Base-by-base conservation (phyloP, 164 flowering plant species). In the Chimonanthus praecox region DNA sequence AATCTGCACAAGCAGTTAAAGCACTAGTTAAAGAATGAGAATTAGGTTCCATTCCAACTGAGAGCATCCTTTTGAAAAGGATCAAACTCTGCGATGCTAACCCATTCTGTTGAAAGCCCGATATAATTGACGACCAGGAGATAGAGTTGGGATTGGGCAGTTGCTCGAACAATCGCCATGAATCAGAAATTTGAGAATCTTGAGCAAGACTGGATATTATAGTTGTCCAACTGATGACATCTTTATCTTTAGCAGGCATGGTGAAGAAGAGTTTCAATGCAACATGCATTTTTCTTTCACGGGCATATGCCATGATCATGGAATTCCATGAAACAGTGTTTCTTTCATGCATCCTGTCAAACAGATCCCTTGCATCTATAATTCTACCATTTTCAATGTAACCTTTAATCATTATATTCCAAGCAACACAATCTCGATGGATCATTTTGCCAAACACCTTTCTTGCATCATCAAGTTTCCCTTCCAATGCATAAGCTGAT, bases 121-220 rank as follows among this genome's bases (percentile, higher is more conserved):
- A 78, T 66, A 83, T 82, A 16, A 80, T 72, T 1, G 84, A 72
- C 50, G 86, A 68, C 83, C 86, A 84, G 18, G 86, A 74, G 49
- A 78, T 43, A 4, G 78, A 72, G 69, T 76, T 82, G 20, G 73
- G 80, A 20, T 73, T 75, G 2, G 75, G 84, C 79, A 82, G 80
- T 77, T 76, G 74, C 48, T 58, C 60, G 69, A 80, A 82, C 62
- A 78, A 65, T 18, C 18, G 21, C 77, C 80, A 76, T 3, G 83
- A 73, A 75, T 79, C 77, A 20, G 71, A 64, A 49, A 79, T 58
- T 49, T 61, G 74, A 5, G 73, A 76, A 33, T 49, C 68, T 47
- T 51, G 71, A 45, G 68, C 77, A 50, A 80, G 72, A 61, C 83
- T 80, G 8, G 75, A 54, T 49, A 80, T 78, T 13, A 80, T 70